Base-by-base conservation (phyloP, 352 stramenopile species). In the Pythium sukuiense region DNA sequence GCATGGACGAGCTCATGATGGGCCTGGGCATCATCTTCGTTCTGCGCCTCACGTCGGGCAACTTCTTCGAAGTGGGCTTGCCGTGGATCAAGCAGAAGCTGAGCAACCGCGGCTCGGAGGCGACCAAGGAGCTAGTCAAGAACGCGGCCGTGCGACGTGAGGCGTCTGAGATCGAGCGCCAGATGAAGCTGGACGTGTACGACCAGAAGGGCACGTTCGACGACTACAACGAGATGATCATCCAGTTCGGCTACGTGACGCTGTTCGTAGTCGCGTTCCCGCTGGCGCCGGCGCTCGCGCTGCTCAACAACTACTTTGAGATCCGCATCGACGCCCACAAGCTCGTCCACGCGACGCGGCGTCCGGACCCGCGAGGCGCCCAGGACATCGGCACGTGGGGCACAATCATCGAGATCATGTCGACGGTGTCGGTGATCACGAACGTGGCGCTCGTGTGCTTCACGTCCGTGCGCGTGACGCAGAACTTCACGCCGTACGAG, bases 391-490 rank as follows among this genome's bases (percentile, higher is more conserved):
- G 94, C 50, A 96, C 92, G 9, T 99, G 94, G 94, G 90, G 91
- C 27, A 88, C 80, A 32, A 90, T 97, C 67, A 86, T 98, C 48
- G 80, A 96, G 43, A 68, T 88, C 35, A 96, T 98, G 71, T 85
- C 87, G 41, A 94, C 89, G 37, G 77, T 96, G 43, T 84, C 88
- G 27, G 91, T 97, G 55, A 69, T 97, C 16, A 98, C 93, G 14
- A 99, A 99, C 74, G 92, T 95, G 49, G 84, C 91, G n/a, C 76
- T 98, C 16, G 92, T 98, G 71, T 92, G 86, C 52, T 98, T 98
- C 69, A 97, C 93, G 13, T 95, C 80, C 26, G 79, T 88, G 32
- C 80, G 75, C 46, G 83, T 79, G 32, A 90, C 87, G 12, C 45
- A 76, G 6, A 46, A 74, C 39, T 43, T 88, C 45, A 73, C 79